Conservation (phyloP, 2,329 filamentous ascomycete species). For the Ophiostoma ulmi region DNA sequence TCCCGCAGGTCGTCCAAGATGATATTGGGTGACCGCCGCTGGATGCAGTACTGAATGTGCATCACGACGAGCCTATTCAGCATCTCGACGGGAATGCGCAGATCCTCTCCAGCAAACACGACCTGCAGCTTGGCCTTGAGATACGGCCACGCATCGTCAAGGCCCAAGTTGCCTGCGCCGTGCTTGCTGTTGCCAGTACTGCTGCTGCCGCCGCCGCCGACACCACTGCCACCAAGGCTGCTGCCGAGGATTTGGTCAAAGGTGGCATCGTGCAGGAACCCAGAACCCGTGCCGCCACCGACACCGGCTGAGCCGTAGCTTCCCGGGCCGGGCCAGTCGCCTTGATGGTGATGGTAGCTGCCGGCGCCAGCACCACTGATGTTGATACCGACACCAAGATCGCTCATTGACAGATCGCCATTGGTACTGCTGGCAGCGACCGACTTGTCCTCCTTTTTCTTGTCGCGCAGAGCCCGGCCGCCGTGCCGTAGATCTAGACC, state of each 20-base stretch:
- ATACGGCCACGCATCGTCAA: slow-evolving; percentile 78
- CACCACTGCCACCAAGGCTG: slow-evolving; percentile 40
- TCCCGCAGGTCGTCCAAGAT: slow-evolving; percentile 74
- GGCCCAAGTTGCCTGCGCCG: slow-evolving; percentile 65
- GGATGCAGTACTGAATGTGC: slow-evolving; percentile 72
- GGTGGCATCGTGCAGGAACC: neutral
- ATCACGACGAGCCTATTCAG: slow-evolving; percentile 75
- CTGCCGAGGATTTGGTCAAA: slow-evolving; percentile 39
- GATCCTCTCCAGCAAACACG: slow-evolving; percentile 75
- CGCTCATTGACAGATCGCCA: slow-evolving; percentile 40
- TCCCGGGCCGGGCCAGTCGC: slow-evolving; percentile 50
- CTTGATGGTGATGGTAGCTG: slow-evolving; percentile 7
- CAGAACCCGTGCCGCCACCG: slow-evolving; percentile 40
- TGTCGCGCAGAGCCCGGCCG: slow-evolving; percentile 70
- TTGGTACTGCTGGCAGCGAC: slow-evolving; percentile 16
- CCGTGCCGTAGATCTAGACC: slow-evolving; percentile 74
- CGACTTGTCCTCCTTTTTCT: slow-evolving; percentile 62
- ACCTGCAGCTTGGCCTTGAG: slow-evolving; percentile 69
- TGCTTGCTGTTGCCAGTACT: slow-evolving; percentile 53
- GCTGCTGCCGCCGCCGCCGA: slow-evolving; percentile 41
- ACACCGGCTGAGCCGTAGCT: slow-evolving; percentile 37
- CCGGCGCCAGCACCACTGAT: slow-evolving; percentile 18
- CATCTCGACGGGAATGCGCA: slow-evolving; percentile 75
- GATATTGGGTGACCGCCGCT: slow-evolving; percentile 63
- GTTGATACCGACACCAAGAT: slow-evolving; percentile 34